A percentile compares a stretch with the other conserved stretches of the same genome.
Evolutionary conservation across 2,329 filamentous ascomycete species (phyloP).

Genomic region (Didymella keratinophila): DNA sequence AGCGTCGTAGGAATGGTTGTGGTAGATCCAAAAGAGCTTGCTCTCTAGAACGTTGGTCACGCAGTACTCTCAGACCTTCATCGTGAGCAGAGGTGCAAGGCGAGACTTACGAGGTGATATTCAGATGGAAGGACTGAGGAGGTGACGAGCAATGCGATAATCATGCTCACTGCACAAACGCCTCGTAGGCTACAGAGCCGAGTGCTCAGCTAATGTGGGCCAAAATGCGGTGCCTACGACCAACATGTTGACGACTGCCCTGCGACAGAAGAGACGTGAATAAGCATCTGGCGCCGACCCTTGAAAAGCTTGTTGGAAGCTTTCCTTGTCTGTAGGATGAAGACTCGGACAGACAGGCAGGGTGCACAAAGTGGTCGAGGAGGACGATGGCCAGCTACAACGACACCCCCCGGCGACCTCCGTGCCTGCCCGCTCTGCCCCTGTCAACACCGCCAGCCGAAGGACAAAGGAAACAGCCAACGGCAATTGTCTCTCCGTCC

Average conservation of each 20-base stretch:
- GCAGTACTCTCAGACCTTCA: background rate
- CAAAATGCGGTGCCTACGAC: background rate
- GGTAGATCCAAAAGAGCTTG: background rate
- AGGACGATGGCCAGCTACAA: background rate
- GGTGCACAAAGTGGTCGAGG: no score
- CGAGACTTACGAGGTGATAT: no score
- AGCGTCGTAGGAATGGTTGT: background rate
- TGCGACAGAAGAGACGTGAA: no score
- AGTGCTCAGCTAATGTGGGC: background rate
- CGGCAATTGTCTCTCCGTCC: conserved; percentile 2
- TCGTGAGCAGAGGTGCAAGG: background rate
- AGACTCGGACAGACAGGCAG: no score
- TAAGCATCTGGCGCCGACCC: no score
- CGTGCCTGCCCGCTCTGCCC: background rate
- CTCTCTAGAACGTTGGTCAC: background rate
- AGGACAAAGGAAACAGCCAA: conserved; percentile 16
- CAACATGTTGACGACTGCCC: background rate
- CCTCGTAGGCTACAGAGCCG: background rate
- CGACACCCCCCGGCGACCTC: background rate
- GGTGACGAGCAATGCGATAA: no score
- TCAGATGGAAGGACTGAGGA: no score
- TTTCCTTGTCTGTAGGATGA: no score
- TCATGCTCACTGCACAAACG: background rate
- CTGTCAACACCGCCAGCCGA: background rate
- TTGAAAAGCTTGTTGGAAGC: no score